Percentiles rank a stretch among this genome's conserved stretches.
Conservation (phyloP, 2,329 filamentous ascomycete genomes). For the Hymenoscyphus salicellus region DNA sequence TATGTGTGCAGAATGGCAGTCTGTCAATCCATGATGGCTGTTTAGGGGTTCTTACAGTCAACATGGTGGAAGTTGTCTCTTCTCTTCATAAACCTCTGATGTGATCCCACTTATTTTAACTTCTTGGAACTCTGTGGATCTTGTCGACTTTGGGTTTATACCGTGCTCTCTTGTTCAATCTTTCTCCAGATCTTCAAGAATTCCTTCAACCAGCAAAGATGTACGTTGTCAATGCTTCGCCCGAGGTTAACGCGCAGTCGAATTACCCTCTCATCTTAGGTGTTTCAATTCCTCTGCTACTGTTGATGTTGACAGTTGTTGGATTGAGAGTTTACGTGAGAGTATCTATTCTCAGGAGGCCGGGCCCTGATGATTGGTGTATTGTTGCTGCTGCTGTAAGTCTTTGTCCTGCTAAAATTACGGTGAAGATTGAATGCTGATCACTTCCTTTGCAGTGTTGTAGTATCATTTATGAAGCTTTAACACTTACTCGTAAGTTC, state of each 20-base stretch:
- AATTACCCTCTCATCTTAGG: conserved; percentile 48
- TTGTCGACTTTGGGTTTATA: background rate
- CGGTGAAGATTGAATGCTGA: background rate
- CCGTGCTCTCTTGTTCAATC: background rate
- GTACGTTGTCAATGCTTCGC: conserved; percentile 52
- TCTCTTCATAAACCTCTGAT: background rate
- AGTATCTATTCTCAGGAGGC: conserved; percentile 41
- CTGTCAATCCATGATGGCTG: background rate
- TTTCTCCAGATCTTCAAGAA: background rate
- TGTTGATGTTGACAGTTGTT: conserved; percentile 37
- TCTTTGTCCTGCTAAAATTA: conserved; percentile 44
- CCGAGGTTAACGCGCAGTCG: conserved; percentile 46
- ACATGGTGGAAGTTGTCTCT: background rate
- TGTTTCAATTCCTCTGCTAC: conserved; percentile 46
- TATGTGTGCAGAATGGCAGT: background rate
- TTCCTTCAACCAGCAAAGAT: conserved; percentile 33
- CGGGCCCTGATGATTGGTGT: conserved; percentile 45
- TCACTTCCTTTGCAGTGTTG: background rate
- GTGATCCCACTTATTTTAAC: background rate
- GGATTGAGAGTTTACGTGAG: conserved; percentile 41
- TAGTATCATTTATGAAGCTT: conserved; percentile 1
- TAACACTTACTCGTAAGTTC: conserved; percentile 3
- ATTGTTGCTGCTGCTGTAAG: conserved; percentile 41
- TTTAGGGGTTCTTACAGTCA: background rate
- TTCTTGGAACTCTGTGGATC: background rate